Evolutionary conservation across 805 yeast genomes (phyloP), one percentile per base, ranked within the genome.

Genomic region (Candida ortonii): DNA sequence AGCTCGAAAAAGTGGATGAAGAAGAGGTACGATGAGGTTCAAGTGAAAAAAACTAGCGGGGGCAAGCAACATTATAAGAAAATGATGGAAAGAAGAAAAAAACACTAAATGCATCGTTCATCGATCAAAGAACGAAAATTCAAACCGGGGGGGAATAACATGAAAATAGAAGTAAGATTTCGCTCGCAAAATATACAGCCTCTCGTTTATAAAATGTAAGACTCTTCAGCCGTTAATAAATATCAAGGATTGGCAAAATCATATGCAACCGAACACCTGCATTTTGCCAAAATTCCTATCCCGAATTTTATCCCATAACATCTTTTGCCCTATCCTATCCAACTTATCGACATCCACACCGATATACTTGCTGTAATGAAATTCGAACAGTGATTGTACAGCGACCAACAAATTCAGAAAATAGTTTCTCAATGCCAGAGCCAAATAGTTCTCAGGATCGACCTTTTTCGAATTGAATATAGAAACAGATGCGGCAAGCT

Each of bases 11-110:
- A 74, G 43, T 90, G 88, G 65, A 89, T 88, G 72, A 84, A 84
- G 70, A 76, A 88, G 49, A 84, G 84, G 62, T 90, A 84, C 56
- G 57, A 64, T 21, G 95, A 87, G 53, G 85, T 90, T 40, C 96
- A 87, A 60, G 67, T 59, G 9, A 65, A 72, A 43, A 73, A 68
- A 46, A 54, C 58, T 7, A 70, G 77, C 46, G 95, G 96, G 16
- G 79, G 81, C 34, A 79, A 75, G 55, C 74, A 64, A 14, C 78
- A 76, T 56, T 80, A 76, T 59, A 80, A 81, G 58, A 78, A 77
- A 53, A 62, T 74, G 28, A 72, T 76, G 52, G 72, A 70, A 23
- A 75, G 73, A 68, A 76, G 93, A 51, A 70, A 69, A 45, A 73
- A 67, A 53, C 69, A 60, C 49, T 70, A 31, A 8, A n/a, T n/a